Base-by-base conservation (phyloP, 805 yeast species). In the Pichia deserticola region DNA sequence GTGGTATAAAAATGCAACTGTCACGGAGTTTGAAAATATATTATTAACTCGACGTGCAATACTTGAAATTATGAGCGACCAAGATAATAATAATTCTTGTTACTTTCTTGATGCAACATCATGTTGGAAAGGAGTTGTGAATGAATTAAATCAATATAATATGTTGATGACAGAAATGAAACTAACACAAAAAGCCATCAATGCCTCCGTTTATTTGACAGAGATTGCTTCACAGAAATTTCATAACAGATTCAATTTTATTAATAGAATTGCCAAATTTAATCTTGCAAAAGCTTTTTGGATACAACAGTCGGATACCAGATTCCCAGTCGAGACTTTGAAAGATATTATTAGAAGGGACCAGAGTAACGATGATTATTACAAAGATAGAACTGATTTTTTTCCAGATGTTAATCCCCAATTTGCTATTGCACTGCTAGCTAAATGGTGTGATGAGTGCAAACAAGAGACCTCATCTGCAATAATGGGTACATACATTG, bases 371-470 rank as follows among this genome's bases (percentile, higher is more conserved):
- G 25, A 37, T 20, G 6, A 20, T 6, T 5, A 30, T 10, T 9
- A 12, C 13, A 11, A 15, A 12, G 10, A 11, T 30, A 9, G 9
- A 30, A 9, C 32, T 3, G 9, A 30, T 7, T 30, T 7, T 20
- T n/a, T 32, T 34, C 34, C 42, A 6, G 27, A 40, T 30, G 11
- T 44, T 2, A 50, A 51, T 9, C 36, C 47, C 4, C 44, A 40
- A 12, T 54, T 56, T 15, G 25, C 62, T 36, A 55, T 57, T 55
- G 73, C 73, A 11, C 57, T 63, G 7, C 56, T 85, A 38, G 82
- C 82, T 0, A 73, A 77, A 43, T 89, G 97, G 97, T 66, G 80
- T 36, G 74, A 87, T 0, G 77, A 74, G 43, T 84, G 95, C 0
- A 75, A 85, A 36, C 83, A 82, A 52, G 95, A 84, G 51, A 71